Conservation (phyloP, 345 rosid species). For the Euphorbia pulcherrima region DNA sequence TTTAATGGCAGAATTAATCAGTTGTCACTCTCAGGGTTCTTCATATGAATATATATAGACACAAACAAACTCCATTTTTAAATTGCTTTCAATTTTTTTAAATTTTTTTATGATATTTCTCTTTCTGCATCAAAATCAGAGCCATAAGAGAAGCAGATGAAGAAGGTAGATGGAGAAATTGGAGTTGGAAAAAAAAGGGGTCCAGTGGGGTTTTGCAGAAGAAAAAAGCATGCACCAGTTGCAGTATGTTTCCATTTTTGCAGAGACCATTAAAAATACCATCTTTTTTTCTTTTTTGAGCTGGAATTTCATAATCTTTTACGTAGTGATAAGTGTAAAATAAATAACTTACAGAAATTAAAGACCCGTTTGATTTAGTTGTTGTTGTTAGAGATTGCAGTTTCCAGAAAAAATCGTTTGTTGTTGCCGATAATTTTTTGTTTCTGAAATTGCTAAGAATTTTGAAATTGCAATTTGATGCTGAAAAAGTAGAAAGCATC, state of each 20-base stretch:
- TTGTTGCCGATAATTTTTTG: too few species aligned
- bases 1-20: constrained; percentile 24
- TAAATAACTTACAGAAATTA: too few species aligned
- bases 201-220: not conserved
- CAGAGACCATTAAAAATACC: constrained; percentile 28
- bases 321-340: too few species aligned
- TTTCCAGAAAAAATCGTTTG: too few species aligned
- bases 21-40: constrained; percentile 37
- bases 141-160: constrained; percentile 7
- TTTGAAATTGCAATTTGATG: too few species aligned
- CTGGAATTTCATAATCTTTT: constrained; percentile 3
- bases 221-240: constrained; percentile 1
- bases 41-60: constrained; percentile 30
- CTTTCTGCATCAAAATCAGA: constrained; percentile 32
- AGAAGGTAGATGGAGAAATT: not conserved
- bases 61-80: constrained; percentile 34
- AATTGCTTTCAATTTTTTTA: not conserved
- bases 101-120: too few species aligned
- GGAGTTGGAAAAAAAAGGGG: too few species aligned
- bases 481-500: too few species aligned
- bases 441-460: too few species aligned
- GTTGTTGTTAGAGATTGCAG: too few species aligned
- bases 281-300: not conserved
- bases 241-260: constrained; percentile 32
- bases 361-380: too few species aligned